A percentile compares a stretch with the other conserved stretches of the same genome.
phyloP scores from a whole-genome alignment of 345 rosid genomes.

The Citrus inodora region DNA sequence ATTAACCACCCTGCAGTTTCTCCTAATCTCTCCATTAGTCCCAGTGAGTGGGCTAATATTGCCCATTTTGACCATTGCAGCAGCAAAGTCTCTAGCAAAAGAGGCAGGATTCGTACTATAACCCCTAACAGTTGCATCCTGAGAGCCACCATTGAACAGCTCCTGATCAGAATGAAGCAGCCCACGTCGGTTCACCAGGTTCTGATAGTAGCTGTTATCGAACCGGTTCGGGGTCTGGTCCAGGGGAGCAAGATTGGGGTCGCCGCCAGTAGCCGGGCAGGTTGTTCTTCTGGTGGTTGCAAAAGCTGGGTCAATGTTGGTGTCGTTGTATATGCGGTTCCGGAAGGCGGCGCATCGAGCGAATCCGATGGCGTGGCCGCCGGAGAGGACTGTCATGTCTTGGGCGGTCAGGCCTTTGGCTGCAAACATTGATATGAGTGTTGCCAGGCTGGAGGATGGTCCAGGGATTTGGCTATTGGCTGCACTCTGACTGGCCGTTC shows the following conservation, averaged over 20 bases:
- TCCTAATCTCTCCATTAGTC: constrained; percentile 37
- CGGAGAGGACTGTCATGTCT: constrained; percentile 45
- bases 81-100: constrained; percentile 32
- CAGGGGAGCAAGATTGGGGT: constrained; percentile 27
- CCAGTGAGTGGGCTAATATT: constrained; percentile 41
- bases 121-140: constrained; percentile 26
- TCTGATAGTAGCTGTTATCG: constrained; percentile 30
- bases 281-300: constrained; percentile 19
- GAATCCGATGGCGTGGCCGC: constrained; percentile 32
- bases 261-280: constrained; percentile 34
- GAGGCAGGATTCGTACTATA: constrained; percentile 17
- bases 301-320: constrained; percentile 31
- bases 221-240: constrained; percentile 30
- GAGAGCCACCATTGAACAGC: constrained; percentile 35
- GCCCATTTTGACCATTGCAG: constrained; percentile 51
- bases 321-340: constrained; percentile 39
- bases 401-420: constrained; percentile 34
- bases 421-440: constrained; percentile 33
- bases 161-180: constrained; percentile 49
- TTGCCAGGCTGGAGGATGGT: constrained; percentile 27
- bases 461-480: constrained; percentile 48
- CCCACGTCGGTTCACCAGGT: constrained; percentile 30
- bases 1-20: constrained; percentile 33
- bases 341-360: constrained; percentile 33
- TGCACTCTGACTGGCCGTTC: constrained; percentile 34